Percentiles rank a stretch among this genome's conserved stretches.
Conservation (phyloP, 257 asterid genomes). For the Solanum sitiens region DNA sequence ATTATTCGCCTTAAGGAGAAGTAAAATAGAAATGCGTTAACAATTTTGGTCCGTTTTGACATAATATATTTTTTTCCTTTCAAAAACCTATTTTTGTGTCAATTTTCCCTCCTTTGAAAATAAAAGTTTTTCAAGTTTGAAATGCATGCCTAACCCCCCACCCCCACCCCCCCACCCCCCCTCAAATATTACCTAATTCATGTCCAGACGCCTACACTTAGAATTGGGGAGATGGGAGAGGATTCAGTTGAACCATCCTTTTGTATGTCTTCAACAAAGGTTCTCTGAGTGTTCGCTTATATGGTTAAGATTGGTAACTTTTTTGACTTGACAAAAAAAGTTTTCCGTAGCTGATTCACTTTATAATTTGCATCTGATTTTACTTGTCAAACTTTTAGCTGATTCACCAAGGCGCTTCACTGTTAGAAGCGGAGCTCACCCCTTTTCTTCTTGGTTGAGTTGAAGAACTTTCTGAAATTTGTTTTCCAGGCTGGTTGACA, state of each 20-base stretch:
- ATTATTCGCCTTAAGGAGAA: not conserved
- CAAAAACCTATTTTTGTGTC: not conserved
- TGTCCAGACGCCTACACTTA: not conserved
- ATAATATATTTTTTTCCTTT: not conserved
- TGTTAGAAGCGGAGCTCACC: not conserved
- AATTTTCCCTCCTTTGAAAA: not conserved
- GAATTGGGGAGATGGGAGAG: not conserved
- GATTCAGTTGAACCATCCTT: not conserved
- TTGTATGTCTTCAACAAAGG: not conserved
- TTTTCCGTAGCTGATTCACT: not conserved
- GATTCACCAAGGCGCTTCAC: not conserved
- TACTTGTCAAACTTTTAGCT: not conserved
- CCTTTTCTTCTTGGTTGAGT: not conserved
- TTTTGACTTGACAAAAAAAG: not conserved
- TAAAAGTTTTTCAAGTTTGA: not conserved
- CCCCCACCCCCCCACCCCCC: no score
- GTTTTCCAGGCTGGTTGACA: conserved; percentile 68
- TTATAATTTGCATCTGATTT: not conserved
- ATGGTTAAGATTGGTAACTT: not conserved
- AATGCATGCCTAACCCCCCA: not conserved
- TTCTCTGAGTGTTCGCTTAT: not conserved
- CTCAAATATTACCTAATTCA: not conserved
- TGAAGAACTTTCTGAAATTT: conserved; percentile 7
- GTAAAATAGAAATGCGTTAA: not conserved
- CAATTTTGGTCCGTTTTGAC: not conserved